Evolutionary conservation across 1,284 basidiomycete species (phyloP).

Genomic region (Inonotus obliquus): DNA sequence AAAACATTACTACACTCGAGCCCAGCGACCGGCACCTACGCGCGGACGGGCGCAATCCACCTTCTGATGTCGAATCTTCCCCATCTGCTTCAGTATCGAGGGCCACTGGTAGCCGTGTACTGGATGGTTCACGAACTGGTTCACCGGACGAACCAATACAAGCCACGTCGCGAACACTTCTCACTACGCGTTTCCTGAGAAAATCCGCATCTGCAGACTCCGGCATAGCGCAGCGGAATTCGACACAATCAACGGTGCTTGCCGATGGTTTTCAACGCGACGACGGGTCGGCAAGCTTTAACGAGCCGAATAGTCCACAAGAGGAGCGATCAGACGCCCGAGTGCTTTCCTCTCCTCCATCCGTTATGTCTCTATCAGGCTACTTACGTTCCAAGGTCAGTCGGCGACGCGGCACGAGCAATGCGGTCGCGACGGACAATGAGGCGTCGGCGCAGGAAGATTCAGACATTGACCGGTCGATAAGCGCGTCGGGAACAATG

Average conservation of each 20-base stretch:
- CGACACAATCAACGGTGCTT: conserved; percentile 29
- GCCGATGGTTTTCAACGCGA: conserved; percentile 31
- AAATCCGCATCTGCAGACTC: conserved; percentile 76
- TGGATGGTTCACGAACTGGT: conserved; percentile 1
- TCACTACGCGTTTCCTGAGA: conserved; percentile 40
- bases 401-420: conserved; percentile 6
- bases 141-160: conserved; percentile 1
- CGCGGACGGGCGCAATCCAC: background rate
- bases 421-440: conserved; percentile 11
- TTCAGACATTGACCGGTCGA: conserved; percentile 11
- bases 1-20: conserved; percentile 5
- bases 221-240: conserved; percentile 46
- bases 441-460: conserved; percentile 14
- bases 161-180: background rate
- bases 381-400: conserved; percentile 19
- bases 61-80: background rate
- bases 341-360: conserved; percentile 32
- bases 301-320: conserved; percentile 2
- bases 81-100: background rate
- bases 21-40: background rate
- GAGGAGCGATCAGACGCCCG: conserved; percentile 3
- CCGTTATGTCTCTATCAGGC: conserved; percentile 34
- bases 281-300: conserved; percentile 20
- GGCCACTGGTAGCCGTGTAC: background rate
- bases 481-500: background rate